Evolutionary conservation across 805 yeast species (phyloP).

Genomic region (Lipomyces sp.): DNA sequence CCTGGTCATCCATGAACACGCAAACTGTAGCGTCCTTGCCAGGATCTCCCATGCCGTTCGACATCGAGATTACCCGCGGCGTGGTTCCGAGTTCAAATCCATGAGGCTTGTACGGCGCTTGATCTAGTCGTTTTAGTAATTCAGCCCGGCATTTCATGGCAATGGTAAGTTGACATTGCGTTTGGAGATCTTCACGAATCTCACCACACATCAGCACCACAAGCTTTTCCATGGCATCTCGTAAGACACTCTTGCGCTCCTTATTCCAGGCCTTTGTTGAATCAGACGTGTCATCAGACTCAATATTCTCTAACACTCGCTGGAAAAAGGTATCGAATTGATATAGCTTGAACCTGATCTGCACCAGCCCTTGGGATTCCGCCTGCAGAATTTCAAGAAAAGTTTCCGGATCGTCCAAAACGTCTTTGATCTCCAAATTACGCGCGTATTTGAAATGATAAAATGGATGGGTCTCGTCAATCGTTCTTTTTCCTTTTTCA

Average conservation of each 20-base stretch:
- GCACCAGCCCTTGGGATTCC: slow-evolving; percentile 69
- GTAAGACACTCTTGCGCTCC: slow-evolving; percentile 64
- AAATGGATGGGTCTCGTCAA: slow-evolving; percentile 75
- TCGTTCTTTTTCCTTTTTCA: slow-evolving; percentile 74
- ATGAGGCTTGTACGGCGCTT: slow-evolving; percentile 83
- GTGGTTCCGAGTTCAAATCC: slow-evolving; percentile 74
- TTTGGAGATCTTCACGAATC: slow-evolving; percentile 76
- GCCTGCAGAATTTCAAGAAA: slow-evolving; percentile 90
- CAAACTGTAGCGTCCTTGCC: slow-evolving; percentile 84
- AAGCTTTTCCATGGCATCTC: slow-evolving; percentile 62
- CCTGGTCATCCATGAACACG: slow-evolving; percentile 71
- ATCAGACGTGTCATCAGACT: slow-evolving; percentile 59
- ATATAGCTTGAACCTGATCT: slow-evolving; percentile 30
- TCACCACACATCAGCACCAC: slow-evolving; percentile 66
- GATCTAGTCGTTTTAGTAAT: slow-evolving; percentile 73
- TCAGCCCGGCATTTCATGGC: slow-evolving; percentile 65
- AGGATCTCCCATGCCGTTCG: slow-evolving; percentile 82
- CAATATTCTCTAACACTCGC: slow-evolving; percentile 39
- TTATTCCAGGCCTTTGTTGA: slow-evolving; percentile 74
- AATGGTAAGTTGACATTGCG: slow-evolving; percentile 68
- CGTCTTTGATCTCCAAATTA: slow-evolving; percentile 72
- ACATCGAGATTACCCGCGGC: slow-evolving; percentile 77
- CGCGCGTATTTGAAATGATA: slow-evolving; percentile 89
- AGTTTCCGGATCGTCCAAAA: slow-evolving; percentile 71
- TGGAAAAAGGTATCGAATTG: slow-evolving; percentile 35